phyloP scores from a whole-genome alignment of 257 asterid species.

The Nicotiana tabacum region DNA sequence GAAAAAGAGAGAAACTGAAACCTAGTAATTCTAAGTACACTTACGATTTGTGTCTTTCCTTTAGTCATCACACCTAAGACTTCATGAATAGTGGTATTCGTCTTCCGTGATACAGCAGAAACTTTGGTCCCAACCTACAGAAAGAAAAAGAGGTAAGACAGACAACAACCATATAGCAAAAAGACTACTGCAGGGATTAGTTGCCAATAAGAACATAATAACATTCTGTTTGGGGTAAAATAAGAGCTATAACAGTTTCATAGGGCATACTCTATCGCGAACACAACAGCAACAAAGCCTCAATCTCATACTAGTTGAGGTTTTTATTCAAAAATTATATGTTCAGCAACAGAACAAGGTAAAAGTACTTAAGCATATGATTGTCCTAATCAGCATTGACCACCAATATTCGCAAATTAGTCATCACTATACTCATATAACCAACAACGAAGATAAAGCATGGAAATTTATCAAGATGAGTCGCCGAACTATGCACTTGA shows the following conservation, averaged over 20 bases:
- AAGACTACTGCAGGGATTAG: background rate
- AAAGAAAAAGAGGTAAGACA: background rate
- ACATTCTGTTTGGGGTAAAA: background rate
- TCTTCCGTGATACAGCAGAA: conserved; percentile 91
- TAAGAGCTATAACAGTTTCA: background rate
- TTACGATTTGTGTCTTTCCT: conserved; percentile 77
- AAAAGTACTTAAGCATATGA: background rate
- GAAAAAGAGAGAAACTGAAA: background rate
- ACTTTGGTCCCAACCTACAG: conserved; percentile 86
- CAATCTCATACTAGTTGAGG: background rate
- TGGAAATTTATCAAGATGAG: background rate
- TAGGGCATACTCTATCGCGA: background rate
- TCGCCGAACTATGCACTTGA: background rate
- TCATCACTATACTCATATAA: background rate
- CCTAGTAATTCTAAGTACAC: conserved; percentile 24
- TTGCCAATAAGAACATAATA: background rate
- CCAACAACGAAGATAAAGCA: background rate
- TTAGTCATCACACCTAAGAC: conserved; percentile 83
- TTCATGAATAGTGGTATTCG: conserved; percentile 76
- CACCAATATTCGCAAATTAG: background rate
- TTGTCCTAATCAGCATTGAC: background rate
- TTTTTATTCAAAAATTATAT: background rate
- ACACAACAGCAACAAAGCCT: background rate
- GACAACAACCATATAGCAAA: background rate
- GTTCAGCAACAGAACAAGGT: background rate